Percentiles rank a stretch among this genome's conserved stretches.
These are phyloP conservation scores for Lyophyllum shimeji DNA, from an alignment of 768 basidiomycete species.

Conservation along the genomic window DNA sequence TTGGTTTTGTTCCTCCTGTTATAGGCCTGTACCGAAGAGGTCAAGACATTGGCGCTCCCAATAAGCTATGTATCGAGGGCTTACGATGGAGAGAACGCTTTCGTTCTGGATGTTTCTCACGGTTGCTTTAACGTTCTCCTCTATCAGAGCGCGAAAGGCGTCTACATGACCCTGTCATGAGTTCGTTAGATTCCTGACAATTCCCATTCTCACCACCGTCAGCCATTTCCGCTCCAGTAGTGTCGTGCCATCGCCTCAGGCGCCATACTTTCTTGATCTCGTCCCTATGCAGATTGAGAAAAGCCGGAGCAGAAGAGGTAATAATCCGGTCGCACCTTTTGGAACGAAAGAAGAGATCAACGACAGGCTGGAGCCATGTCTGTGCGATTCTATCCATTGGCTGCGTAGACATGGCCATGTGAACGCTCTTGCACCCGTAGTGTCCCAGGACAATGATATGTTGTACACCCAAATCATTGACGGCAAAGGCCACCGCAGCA, in stretches of 20 bases:
- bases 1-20: constrained; percentile 14
- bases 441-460: constrained; percentile 40
- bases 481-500: constrained; percentile 33
- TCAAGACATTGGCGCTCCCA: constrained; percentile 1
- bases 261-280: constrained; percentile 35
- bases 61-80: background rate
- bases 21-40: constrained; percentile 6
- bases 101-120: constrained; percentile 39
- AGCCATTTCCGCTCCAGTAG: constrained; percentile 6
- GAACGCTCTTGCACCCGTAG: constrained; percentile 36
- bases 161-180: constrained; percentile 17
- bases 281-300: constrained; percentile 15
- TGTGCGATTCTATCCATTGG: constrained; percentile 21
- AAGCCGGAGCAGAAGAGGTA: background rate
- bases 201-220: constrained; percentile 5
- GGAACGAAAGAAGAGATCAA: constrained; percentile 28
- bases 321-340: constrained; percentile 23
- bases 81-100: constrained; percentile 33
- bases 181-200: background rate
- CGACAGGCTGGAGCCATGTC: constrained; percentile 33
- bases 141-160: constrained; percentile 40
- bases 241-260: constrained; percentile 26
- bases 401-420: constrained; percentile 26
- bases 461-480: constrained; percentile 30
- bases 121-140: constrained; percentile 49